Evolutionary conservation across 768 basidiomycete genomes (phyloP).

Genomic region (Hygrocybe punicea): DNA sequence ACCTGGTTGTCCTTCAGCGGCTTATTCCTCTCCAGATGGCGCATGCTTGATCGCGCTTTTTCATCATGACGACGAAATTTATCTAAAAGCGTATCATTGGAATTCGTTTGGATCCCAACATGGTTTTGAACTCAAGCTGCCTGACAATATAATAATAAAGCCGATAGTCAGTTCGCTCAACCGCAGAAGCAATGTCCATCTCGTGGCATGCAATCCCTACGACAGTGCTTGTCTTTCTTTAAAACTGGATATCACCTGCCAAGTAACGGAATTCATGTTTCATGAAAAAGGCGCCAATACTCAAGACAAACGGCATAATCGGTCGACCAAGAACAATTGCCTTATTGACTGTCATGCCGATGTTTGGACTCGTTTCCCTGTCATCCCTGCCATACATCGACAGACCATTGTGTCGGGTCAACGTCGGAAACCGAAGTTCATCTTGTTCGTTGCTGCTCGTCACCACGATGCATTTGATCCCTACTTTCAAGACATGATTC

Average conservation of each 20-base stretch:
- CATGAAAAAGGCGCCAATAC: constrained; percentile 36
- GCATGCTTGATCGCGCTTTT: constrained; percentile 46
- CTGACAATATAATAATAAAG: constrained; percentile 18
- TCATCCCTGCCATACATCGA: constrained; percentile 49
- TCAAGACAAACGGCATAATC: constrained; percentile 4
- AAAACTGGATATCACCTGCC: constrained; percentile 51
- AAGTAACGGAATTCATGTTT: constrained; percentile 55
- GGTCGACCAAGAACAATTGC: constrained; percentile 41
- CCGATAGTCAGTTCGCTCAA: constrained; percentile 45
- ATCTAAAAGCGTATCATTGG: constrained; percentile 50
- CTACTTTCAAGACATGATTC: constrained; percentile 47
- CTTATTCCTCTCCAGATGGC: constrained; percentile 52
- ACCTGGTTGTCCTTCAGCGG: constrained; percentile 27
- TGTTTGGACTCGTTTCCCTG: constrained; percentile 61
- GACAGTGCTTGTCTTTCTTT: constrained; percentile 39
- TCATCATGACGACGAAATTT: constrained; percentile 11
- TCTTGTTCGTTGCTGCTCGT: constrained; percentile 45
- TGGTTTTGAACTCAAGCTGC: constrained; percentile 41
- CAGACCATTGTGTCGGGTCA: constrained; percentile 38
- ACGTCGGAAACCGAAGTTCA: constrained; percentile 29
- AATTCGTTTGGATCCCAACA: constrained; percentile 50
- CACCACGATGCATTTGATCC: constrained; percentile 33
- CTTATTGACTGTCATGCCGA: constrained; percentile 54
- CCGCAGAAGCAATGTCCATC: constrained; percentile 40
- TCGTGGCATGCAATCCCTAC: constrained; percentile 38